phyloP scores from a whole-genome alignment of 805 yeast genomes.

The Starmerella etchellsii region DNA sequence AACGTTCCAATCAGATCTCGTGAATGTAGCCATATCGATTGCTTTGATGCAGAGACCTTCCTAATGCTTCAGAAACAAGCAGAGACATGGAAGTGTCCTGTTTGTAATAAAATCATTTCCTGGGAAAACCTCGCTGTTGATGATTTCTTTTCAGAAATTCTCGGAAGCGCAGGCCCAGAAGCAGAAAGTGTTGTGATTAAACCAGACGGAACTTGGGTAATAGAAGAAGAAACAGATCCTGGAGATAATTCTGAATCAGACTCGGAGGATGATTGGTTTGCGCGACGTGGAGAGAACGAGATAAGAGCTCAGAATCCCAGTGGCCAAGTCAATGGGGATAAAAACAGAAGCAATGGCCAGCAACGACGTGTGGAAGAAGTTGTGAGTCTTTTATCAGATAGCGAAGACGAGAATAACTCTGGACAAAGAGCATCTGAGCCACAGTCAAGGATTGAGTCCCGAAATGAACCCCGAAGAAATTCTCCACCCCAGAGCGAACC shows the following conservation, averaged over 20 bases:
- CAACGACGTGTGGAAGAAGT: conserved; percentile 4
- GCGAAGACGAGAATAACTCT: conserved; percentile 17
- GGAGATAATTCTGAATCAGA: conserved; percentile 9
- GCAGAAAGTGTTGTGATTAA: conserved; percentile 55
- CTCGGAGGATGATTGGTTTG: conserved; percentile 5
- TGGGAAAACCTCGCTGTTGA: conserved; percentile 55
- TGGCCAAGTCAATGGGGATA: neutral
- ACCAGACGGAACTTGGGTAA: conserved; percentile 63
- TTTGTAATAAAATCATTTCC: conserved; percentile 46
- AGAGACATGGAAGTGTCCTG: conserved; percentile 81
- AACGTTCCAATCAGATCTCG: conserved; percentile 56
- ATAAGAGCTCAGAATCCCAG: neutral
- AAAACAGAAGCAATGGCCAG: neutral
- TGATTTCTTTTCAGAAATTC: conserved; percentile 56
- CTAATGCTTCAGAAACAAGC: conserved; percentile 63
- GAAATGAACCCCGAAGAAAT: no score
- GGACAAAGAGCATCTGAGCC: no score
- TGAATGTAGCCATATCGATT: conserved; percentile 67
- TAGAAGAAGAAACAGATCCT: conserved; percentile 8
- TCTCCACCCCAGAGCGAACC: no score
- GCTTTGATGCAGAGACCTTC: conserved; percentile 72
- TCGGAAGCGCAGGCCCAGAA: conserved; percentile 40
- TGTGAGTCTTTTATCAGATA: conserved; percentile 11
- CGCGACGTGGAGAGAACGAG: neutral
- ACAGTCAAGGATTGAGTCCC: no score